Evolutionary conservation across 305 asterid species (phyloP), one percentile per base, ranked within the genome.

Genomic region (Fraxinus sp.): DNA sequence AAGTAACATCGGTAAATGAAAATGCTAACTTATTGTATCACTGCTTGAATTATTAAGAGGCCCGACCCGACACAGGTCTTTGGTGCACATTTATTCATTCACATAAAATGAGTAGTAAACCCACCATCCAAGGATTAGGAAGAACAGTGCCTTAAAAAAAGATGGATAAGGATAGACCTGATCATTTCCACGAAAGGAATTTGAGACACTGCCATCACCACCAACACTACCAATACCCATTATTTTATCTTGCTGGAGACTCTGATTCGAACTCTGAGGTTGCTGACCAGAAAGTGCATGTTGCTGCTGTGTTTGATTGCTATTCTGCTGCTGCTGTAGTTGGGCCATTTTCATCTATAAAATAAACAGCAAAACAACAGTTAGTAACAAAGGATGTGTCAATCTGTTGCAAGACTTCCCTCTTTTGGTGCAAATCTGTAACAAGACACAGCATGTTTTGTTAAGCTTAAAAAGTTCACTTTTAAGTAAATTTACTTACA

Each of bases 281-380:
- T 88, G 91, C 85, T 82, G 89, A 41, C 85, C 87, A 79, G 91
- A 85, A 81, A 86, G 90, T 1, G 85, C 80, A 78, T 89, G 95
- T 85, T 90, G 97, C 84, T 90, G 97, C 20, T 82, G 88, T 26
- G 88, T 64, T 84, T 89, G 90, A 82, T 85, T 86, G 76, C 83
- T 86, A 77, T 80, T 85, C 71, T 86, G 95, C 79, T 90, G 97
- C 82, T 90, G 92, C 80, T 90, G 90, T 70, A 89, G 62, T 80
- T 88, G 91, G 36, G 90, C 90, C 83, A 90, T 32, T 87, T 91
- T 95, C 89, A 95, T 66, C 99, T 95, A 84, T 68, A 85, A 78
- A 86, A 64, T 66, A 83, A 84, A 88, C n/a, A 37, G 5, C 49
- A 81, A 84, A 7, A 39, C 57, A 84, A n/a, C 0, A 55, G 11